A percentile compares a stretch with the other conserved stretches of the same genome.
Conservation (phyloP, 345 rosid genomes). For the Brassica nigra region DNA sequence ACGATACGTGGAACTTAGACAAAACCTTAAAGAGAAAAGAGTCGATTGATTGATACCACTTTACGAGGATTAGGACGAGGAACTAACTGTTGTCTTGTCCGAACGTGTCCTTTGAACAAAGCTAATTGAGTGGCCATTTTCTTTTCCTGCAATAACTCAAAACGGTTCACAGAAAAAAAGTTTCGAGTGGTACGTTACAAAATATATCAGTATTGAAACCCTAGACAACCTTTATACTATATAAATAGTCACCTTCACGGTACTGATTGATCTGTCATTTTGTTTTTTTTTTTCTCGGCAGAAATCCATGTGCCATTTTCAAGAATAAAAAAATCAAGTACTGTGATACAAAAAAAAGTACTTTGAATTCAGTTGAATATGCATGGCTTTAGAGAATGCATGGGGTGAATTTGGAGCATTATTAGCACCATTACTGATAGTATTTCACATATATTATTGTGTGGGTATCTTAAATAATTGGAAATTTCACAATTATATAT, state of each 20-base stretch:
- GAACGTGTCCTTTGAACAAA: not conserved
- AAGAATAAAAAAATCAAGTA: not conserved
- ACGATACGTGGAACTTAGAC: not conserved
- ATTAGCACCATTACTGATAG: not conserved
- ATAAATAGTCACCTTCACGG: not conserved
- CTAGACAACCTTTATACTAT: not conserved
- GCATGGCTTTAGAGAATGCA: not conserved
- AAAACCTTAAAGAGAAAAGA: not conserved
- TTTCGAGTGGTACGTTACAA: not conserved
- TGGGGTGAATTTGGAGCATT: not conserved
- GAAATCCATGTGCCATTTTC: not conserved
- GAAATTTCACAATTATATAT: not conserved
- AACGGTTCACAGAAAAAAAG: not conserved
- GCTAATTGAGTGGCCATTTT: not conserved
- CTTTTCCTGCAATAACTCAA: not conserved
- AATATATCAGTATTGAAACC: not conserved
- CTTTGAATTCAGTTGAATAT: not conserved
- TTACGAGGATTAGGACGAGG: not conserved
- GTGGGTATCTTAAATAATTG: not conserved
- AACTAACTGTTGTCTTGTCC: not conserved
- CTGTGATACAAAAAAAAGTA: not conserved
- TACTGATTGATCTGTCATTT: not conserved
- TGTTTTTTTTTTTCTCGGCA: not conserved
- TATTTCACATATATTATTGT: not conserved
- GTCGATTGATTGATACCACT: not conserved